These are phyloP conservation scores for Carex cristatella DNA, from an alignment of 176 grass and related monocot genomes.

Conservation along the genomic window DNA sequence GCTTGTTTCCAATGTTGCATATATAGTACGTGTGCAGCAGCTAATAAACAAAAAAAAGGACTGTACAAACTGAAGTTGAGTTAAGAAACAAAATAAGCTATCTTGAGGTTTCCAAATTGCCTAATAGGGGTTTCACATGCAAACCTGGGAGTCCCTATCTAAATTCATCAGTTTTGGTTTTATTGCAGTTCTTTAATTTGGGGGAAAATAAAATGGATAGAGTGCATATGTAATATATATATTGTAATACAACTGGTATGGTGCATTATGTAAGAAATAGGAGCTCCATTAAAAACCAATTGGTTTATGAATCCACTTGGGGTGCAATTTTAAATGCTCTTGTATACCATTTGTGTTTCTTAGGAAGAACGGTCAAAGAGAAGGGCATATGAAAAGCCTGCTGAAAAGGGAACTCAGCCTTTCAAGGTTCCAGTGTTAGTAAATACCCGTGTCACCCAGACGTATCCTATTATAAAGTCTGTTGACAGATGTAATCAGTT, in stretches of 20 bases:
- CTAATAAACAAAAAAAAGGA: background rate
- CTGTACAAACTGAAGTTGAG: background rate
- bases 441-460: slow-evolving; percentile 65
- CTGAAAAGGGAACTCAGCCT: slow-evolving; percentile 28
- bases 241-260: too few relatives aligned
- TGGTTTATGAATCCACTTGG: background rate
- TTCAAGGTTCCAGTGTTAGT: slow-evolving; percentile 65
- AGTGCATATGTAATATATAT: too few relatives aligned
- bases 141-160: background rate
- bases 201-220: background rate
- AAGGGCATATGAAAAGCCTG: slow-evolving; percentile 21
- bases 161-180: background rate
- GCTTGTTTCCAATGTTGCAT: background rate
- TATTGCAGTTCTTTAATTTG: background rate
- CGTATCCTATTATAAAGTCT: slow-evolving; percentile 67
- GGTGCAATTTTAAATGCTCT: background rate
- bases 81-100: background rate
- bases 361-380: slow-evolving; percentile 86
- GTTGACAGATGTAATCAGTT: slow-evolving; percentile 39
- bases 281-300: background rate
- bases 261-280: background rate
- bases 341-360: background rate
- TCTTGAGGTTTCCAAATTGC: background rate
- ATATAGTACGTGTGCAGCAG: background rate
- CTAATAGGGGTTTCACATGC: background rate